A percentile compares a stretch with the other conserved stretches of the same genome.
phyloP scores from a whole-genome alignment of 164 flowering plant genomes.

The Magnolia kwangsiensis region DNA sequence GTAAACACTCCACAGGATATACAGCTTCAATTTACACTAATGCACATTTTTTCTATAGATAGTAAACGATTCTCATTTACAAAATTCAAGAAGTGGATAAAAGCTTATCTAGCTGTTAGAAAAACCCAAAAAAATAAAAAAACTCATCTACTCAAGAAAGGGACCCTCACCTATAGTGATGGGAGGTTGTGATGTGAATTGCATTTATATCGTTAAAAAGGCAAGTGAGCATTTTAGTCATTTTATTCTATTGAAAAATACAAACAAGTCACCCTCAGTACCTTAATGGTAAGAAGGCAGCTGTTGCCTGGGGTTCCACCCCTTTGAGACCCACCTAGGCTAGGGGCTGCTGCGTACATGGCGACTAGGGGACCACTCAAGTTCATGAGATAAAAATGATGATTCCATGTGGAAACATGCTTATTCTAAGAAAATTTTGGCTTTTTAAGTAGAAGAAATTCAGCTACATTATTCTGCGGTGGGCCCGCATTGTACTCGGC shows the following conservation, averaged over 20 bases:
- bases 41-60: no score
- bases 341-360: neutral
- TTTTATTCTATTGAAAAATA: neutral
- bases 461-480: neutral
- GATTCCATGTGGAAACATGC: neutral
- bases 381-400: neutral
- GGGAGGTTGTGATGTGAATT: neutral
- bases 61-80: neutral
- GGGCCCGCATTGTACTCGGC: neutral
- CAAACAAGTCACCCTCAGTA: neutral
- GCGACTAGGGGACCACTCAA: neutral
- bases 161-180: neutral
- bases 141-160: neutral
- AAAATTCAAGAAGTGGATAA: neutral
- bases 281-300: neutral
- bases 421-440: neutral
- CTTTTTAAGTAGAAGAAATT: neutral
- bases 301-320: neutral
- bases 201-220: neutral
- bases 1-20: no score
- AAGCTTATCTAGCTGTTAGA: neutral
- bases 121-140: neutral
- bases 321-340: neutral
- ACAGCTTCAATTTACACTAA: no score
- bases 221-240: neutral